Evolutionary conservation across 1,139 yeast genomes (phyloP), one percentile per base, ranked within the genome.

Genomic region (Blastobotrys raffinosifermentans): DNA sequence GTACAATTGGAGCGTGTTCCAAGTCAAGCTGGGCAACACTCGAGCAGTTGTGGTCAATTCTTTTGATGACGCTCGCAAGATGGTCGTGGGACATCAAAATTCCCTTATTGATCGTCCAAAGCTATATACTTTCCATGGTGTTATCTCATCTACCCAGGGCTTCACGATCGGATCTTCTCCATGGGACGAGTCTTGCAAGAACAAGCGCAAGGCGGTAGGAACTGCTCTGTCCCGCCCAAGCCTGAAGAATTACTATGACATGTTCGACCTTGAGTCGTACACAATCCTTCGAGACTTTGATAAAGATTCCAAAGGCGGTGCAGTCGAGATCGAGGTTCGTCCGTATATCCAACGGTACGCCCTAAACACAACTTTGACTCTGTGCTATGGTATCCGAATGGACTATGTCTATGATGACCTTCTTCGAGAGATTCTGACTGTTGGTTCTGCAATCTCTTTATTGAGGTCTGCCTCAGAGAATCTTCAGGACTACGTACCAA

Each of bases 111-210:
- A 85, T 2, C 60, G 86, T 32, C 86, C 86, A 0, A 57, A 68
- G 25, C 64, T 70, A 42, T 71, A 72, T 53, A 76, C 83, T 1
- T 80, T 80, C 58, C 86, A 80, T 55, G 63, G 67, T 8, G 60
- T 79, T 4, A 69, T 79, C 2, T 76, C 84, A 0, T 62, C 69
- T 9, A 69, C 77, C 0, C 78, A 73, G 41, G 79, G 78, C 0
- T 75, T 71, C 49, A 80, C 87, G 0, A 67, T 80, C 19, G 87
- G 87, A 0, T 75, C 85, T 1, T 78, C 85, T 0, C 86, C 87
- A 1, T 70, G 67, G 46, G 73, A 81, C 5, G 60, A 58, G 1
- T 64, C 77, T 1, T 79, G 66, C 49, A 63, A 66, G 43, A 61
- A 57, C 35, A 69, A 73, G 53, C 70, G 77, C 49, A 78, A 75